Evolutionary conservation across 2,329 filamentous ascomycete genomes (phyloP), one percentile per base, ranked within the genome.

Genomic region (Fusarium redolens): DNA sequence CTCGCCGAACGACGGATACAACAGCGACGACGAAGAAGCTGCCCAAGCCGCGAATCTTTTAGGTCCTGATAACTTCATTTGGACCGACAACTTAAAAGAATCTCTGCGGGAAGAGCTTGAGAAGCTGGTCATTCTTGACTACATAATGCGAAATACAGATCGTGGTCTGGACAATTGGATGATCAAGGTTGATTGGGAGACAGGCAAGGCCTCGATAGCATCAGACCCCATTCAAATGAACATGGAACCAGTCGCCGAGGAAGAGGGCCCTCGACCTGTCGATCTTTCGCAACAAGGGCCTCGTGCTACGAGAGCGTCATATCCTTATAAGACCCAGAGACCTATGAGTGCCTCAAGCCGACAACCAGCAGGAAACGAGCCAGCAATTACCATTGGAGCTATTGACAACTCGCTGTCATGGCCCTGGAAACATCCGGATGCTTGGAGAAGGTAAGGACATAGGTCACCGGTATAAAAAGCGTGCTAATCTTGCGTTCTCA

Each of bases 341-440:
- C 92, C 92, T 4, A 99, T 98, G 96, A 89, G 93, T 71, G 91
- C 93, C 2, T 89, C 88, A n/a, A 86, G 84, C 57, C 83, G 84
- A 35, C 82, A 83, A 55, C 79, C 84, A 13, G 86, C 83, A 30
- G 86, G 76, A 31, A 81, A 78, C 35, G 86, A 83, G 65, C 87
- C 92, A 12, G 86, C 88, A 30, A 92, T 98, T 65, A 90, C 89
- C 7, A 88, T 99, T 61, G 96, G 96, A 51, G 96, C 96, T 63
- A 99, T 99, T 74, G 96, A 99, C 82, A 99, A 99, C 82, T 98
- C 95, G 74, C 83, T 99, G 73, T 98, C 96, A 4, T 99, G 96
- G 95, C 96, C 96, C 4, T 99, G 96, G 96, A 98, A 98, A 82
- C 96, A 98, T 78, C 96, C 96, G 0, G 96, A 99, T 85, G 96